Percentiles rank a stretch among this genome's conserved stretches.
These are phyloP conservation scores for Alternaria incomplexa DNA, from an alignment of 2,329 filamentous ascomycete genomes.

Conservation along the genomic window DNA sequence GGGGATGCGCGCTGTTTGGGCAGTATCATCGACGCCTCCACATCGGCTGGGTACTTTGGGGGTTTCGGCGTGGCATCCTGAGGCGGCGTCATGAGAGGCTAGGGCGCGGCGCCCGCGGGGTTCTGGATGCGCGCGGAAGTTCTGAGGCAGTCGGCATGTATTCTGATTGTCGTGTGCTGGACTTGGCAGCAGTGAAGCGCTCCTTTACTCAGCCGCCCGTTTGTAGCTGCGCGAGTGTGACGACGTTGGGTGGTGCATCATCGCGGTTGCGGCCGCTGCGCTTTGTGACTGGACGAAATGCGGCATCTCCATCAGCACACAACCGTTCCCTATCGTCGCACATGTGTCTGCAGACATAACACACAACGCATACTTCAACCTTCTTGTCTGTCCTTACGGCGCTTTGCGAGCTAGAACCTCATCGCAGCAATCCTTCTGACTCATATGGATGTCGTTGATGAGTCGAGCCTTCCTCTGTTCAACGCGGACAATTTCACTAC, in stretches of 20 bases:
- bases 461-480: slow-evolving; percentile 38
- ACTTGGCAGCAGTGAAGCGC: slow-evolving; percentile 3
- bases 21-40: slow-evolving; percentile 65
- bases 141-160: slow-evolving; percentile 44
- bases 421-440: slow-evolving; percentile 11
- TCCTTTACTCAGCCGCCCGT: slow-evolving; percentile 11
- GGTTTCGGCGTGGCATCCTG: slow-evolving; percentile 48
- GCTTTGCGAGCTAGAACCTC: not conserved
- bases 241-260: slow-evolving; percentile 19
- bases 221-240: slow-evolving; percentile 23
- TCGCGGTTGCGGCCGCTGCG: slow-evolving; percentile 39
- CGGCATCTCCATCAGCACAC: slow-evolving; percentile 36
- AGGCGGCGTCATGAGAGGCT: slow-evolving; percentile 49
- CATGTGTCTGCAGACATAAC: slow-evolving; percentile 4
- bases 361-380: not conserved
- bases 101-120: slow-evolving; percentile 45
- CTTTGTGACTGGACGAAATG: slow-evolving; percentile 40
- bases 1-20: slow-evolving; percentile 66
- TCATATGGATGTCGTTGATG: slow-evolving; percentile 39
- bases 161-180: slow-evolving; percentile 18
- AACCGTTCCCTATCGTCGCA: not conserved
- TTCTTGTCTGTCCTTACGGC: slow-evolving; percentile 7
- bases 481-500: slow-evolving; percentile 31
- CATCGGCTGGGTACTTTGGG: slow-evolving; percentile 60
- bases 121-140: slow-evolving; percentile 34